Base-by-base conservation (phyloP, 2,329 filamentous ascomycete species). In the Pleoardoris graminearum region DNA sequence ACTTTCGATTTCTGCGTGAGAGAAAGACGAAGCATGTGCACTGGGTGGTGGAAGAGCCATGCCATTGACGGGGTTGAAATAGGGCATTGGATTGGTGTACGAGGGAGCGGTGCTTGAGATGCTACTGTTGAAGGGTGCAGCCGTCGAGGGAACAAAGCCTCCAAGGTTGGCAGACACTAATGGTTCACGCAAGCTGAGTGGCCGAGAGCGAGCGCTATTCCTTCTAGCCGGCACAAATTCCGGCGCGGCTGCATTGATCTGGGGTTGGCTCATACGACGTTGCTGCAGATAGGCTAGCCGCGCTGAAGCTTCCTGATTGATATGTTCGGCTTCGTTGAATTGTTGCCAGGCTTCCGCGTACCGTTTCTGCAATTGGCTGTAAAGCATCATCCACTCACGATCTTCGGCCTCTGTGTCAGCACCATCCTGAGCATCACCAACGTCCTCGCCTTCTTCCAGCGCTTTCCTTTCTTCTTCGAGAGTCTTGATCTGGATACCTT, bases 381-480 rank as follows among this genome's bases (percentile, higher is more conserved):
- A 74, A 41, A 78, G 77, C 7, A 76, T 71, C 21, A 82, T 80
- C 80, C 84, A 87, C 25, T 83, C 79, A 42, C 79, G 76, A 53
- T 80, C 79, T 19, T 80, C 70, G 25, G 59, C 64, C 43, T 69
- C 70, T 2, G 59, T 41, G 71, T 71, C 84, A 39, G 65, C 62
- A 3, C 68, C 70, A 22, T 75, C 68, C 25, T 72, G 67, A 36
- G 72, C 75, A 23, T 72, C 64, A 5, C 71, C 66, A 19, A 72
- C 74, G 33, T 77, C 74, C 53, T 80, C 77, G 7, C 69, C 73
- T 35, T 71, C 66, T 50, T 73, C 71, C 7, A 73, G 57, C 33
- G 81, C 82, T 70, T 87, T 87, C 44, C 85, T 77, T 58, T 87
- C 83, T 53, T 86, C 85, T 68, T 94, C 90, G 22, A 91, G 79